These are phyloP conservation scores for Adansonia madagascariensis DNA, from an alignment of 441 rosid genomes.

Conservation along the genomic window DNA sequence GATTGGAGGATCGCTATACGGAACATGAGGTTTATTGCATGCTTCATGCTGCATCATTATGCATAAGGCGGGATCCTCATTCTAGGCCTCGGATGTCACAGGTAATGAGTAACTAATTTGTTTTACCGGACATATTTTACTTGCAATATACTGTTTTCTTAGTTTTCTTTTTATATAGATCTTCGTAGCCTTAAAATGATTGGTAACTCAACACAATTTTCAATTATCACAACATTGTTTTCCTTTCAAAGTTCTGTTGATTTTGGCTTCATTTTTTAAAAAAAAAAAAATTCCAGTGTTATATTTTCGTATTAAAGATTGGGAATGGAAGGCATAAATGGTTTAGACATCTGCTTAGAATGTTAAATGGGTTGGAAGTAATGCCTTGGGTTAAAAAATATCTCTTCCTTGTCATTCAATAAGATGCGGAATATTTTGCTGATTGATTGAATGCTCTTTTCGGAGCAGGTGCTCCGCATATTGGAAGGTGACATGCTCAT, in stretches of 20 bases:
- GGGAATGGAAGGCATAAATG: slow-evolving; percentile 8
- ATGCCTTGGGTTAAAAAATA: background rate
- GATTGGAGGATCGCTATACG: slow-evolving; percentile 54
- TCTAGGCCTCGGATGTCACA: slow-evolving; percentile 97
- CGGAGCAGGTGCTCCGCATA: slow-evolving; percentile 76
- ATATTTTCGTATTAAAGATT: background rate
- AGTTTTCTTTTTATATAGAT: background rate
- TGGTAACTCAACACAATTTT: background rate
- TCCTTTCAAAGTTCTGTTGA: slow-evolving; percentile 2
- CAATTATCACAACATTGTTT: background rate
- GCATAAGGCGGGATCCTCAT: slow-evolving; percentile 86
- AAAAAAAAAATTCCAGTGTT: background rate
- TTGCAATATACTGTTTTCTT: background rate
- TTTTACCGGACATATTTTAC: background rate
- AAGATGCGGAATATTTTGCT: background rate
- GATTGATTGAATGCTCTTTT: slow-evolving; percentile 16
- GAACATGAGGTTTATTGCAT: slow-evolving; percentile 83
- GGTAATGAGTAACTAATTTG: slow-evolving; percentile 46
- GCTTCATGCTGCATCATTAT: slow-evolving; percentile 90
- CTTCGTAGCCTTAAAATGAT: background rate
- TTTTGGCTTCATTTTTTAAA: too few species aligned
- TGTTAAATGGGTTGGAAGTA: background rate
- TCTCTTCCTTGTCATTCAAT: background rate
- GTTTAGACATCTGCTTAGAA: background rate
- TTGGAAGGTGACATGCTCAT: slow-evolving; percentile 88